Base-by-base conservation (phyloP, 1,284 basidiomycete species). In the Papiliotrema flavescens region DNA sequence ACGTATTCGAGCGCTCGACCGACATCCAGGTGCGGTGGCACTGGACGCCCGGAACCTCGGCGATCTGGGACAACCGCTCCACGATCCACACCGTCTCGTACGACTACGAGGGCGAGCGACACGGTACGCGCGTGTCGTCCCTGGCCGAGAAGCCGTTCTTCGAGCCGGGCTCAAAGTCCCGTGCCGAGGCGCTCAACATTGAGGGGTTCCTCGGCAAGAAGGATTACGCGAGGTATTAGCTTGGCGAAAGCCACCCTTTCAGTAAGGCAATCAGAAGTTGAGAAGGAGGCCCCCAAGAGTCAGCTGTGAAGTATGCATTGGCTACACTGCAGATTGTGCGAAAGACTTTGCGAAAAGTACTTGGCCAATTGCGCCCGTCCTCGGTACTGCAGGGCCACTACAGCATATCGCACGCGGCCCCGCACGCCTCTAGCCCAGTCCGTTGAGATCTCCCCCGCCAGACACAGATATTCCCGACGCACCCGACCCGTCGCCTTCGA, bases 1-100 rank as follows among this genome's bases (percentile, higher is more conserved):
- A 56, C 48, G 57, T 72, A n/a, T 69, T 64, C 52, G 73, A 74
- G 63, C 56, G 66, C 20, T 64, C 60, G 20, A 65, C 65, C 61
- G 73, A 74, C 50, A 70, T 71, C 50, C 70, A 74, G 55, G 49
- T 73, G 19, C 60, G 73, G 26, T 74, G 63, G 62, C 64, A 71
- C 54, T 74, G 73, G 73, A 73, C 69, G 0, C 66, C 71, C 2
- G 65, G 69, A 19, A 71, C 71, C 2, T 61, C 56, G 1, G 70
- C 69, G 2, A 62, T 74, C 53, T 74, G 72, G 65, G 72, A 73
- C 56, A 69, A 73, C 60, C 52, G 70, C 17, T 53, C 60, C 1
- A 66, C 68, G 2, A 70, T 71, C 46, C 73, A 76, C 48, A 66
- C 67, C 13, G 73, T 69, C 26, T 63, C 17, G 24, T 24, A 20